A percentile compares a stretch with the other conserved stretches of the same genome.
phyloP scores from a whole-genome alignment of 495 filamentous ascomycete genomes.

The Talaromyces borbonicus region DNA sequence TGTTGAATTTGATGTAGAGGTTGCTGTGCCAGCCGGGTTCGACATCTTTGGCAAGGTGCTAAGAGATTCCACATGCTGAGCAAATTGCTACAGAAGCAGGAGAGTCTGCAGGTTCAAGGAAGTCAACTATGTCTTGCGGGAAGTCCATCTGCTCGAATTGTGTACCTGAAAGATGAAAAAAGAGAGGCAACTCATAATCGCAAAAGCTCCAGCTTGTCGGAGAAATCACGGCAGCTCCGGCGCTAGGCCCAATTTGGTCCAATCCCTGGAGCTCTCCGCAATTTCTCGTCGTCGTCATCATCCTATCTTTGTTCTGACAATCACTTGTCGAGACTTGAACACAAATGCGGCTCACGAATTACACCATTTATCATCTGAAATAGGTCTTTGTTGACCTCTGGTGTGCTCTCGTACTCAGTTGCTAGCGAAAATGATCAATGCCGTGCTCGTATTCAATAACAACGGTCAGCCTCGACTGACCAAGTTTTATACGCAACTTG shows the following conservation, averaged over 20 bases:
- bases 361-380: no score
- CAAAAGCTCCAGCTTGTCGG: no score
- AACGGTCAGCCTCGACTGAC: slow-evolving; percentile 91
- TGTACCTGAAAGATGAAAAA: not conserved
- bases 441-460: slow-evolving; percentile 97
- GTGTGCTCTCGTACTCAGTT: not conserved
- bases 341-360: no score
- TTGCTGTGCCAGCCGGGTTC: not conserved
- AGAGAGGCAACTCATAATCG: no score
- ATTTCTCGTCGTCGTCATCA: not conserved
- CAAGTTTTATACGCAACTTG: slow-evolving; percentile 98
- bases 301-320: no score
- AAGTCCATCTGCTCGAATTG: no score
- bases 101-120: no score
- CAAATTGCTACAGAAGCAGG: no score
- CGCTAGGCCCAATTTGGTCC: not conserved
- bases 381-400: no score
- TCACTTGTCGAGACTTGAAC: no score
- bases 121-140: no score
- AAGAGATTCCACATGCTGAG: not conserved
- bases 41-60: not conserved
- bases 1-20: not conserved
- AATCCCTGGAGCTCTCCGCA: not conserved
- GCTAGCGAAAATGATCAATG: slow-evolving; percentile 75
- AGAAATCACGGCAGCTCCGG: slow-evolving; percentile 1